Evolutionary conservation across 1,284 basidiomycete species (phyloP).

Genomic region (Psilocybe mexicana): DNA sequence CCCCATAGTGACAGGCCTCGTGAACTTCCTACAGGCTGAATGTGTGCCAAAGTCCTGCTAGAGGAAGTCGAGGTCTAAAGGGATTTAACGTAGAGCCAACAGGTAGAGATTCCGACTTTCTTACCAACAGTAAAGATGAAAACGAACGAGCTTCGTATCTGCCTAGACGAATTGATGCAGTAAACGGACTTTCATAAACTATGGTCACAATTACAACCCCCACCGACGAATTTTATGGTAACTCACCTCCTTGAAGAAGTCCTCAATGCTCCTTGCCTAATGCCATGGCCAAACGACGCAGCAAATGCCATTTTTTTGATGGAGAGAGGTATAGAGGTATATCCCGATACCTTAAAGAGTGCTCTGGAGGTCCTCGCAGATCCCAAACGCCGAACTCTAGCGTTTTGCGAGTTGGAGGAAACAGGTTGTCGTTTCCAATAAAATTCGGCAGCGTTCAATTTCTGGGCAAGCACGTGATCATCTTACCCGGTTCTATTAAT

Average conservation of each 20-base stretch:
- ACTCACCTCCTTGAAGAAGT: constrained; percentile 24
- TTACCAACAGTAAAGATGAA: constrained; percentile 22
- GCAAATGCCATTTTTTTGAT: constrained; percentile 23
- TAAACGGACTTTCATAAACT: background rate
- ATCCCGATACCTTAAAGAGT: background rate
- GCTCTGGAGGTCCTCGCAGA: too few species aligned
- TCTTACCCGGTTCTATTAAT: background rate
- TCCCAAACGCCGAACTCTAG: background rate
- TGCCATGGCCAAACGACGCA: constrained; percentile 22
- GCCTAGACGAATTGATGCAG: constrained; percentile 4
- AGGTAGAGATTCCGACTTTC: background rate
- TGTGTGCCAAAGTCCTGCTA: background rate
- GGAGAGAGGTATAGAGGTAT: background rate
- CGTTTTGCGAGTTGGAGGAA: background rate
- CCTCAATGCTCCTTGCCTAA: constrained; percentile 21
- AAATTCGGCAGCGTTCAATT: background rate
- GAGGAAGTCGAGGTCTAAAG: constrained; percentile 4
- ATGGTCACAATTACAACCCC: background rate
- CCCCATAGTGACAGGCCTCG: constrained; percentile 18
- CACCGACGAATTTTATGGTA: background rate
- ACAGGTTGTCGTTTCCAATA: background rate
- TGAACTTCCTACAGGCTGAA: background rate
- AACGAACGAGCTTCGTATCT: constrained; percentile 16
- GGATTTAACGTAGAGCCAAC: background rate
- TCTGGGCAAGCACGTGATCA: background rate